A percentile compares a stretch with the other conserved stretches of the same genome.
Evolutionary conservation across 768 basidiomycete genomes (phyloP).

Genomic region (Sporobolomyces phaffii): DNA sequence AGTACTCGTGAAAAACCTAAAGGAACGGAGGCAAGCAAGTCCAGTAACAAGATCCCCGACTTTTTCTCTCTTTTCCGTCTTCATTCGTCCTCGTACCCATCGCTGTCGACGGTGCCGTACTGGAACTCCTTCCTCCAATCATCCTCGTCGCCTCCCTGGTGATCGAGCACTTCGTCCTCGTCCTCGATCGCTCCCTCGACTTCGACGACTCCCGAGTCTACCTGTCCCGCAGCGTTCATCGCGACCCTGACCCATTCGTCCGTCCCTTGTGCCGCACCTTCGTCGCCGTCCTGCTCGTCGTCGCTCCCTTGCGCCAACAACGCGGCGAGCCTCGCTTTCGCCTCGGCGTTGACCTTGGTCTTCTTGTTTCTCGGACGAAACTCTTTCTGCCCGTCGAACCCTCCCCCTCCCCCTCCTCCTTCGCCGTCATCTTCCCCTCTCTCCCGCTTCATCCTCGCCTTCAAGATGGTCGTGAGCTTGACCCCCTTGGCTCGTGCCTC

Average conservation of each 20-base stretch:
- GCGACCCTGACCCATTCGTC: not conserved
- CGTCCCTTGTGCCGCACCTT: not conserved
- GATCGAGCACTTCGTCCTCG: not conserved
- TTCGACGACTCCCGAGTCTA: slow-evolving; percentile 7
- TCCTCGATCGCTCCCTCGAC: slow-evolving; percentile 3
- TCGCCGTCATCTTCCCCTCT: not conserved
- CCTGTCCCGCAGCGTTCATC: not conserved
- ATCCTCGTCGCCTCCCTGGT: not conserved
- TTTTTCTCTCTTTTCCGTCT: too few species aligned
- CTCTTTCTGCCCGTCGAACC: not conserved
- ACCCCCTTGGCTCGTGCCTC: not conserved
- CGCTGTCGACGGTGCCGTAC: not conserved
- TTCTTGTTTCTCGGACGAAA: slow-evolving; percentile 1
- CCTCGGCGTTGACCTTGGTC: slow-evolving; percentile 12
- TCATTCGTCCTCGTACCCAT: slow-evolving; percentile 3
- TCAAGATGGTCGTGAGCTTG: not conserved
- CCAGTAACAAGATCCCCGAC: too few species aligned
- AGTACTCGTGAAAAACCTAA: too few species aligned
- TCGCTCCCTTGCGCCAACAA: slow-evolving; percentile 3
- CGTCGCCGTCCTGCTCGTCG: slow-evolving; percentile 1
- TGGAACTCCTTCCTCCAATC: not conserved
- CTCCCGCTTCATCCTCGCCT: not conserved
- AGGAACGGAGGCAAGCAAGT: too few species aligned
- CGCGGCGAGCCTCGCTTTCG: slow-evolving; percentile 1
- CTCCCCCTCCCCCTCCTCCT: not conserved